Conservation (phyloP, 306 rosid species). For the Vicia faba region DNA sequence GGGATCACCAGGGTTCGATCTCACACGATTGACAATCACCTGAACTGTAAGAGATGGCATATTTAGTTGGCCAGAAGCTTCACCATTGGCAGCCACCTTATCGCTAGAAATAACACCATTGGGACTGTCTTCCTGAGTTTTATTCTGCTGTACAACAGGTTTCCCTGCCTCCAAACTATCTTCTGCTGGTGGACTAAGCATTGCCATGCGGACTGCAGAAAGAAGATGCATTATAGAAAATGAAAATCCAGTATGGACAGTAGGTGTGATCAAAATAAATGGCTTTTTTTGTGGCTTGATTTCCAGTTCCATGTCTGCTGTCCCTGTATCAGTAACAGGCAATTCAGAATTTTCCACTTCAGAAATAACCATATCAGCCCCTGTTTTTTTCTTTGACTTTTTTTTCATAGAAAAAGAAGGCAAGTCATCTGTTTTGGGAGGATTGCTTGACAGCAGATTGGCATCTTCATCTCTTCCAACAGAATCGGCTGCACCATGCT, state of each 20-base stretch:
- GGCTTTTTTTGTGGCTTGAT: conserved; percentile 81
- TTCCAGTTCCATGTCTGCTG: conserved; percentile 73
- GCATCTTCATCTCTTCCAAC: conserved; percentile 56
- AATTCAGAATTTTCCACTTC: conserved; percentile 67
- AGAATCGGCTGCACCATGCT: conserved; percentile 46
- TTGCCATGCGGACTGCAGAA: conserved; percentile 92
- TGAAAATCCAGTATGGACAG: conserved; percentile 92
- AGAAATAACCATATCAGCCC: conserved; percentile 54
- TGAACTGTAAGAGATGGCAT: conserved; percentile 70
- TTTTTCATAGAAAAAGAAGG: conserved; percentile 50
- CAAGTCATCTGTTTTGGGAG: conserved; percentile 48
- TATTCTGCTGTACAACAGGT: conserved; percentile 53
- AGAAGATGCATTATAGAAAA: conserved; percentile 93
- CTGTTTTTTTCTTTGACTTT: conserved; percentile 72
- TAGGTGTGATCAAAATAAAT: conserved; percentile 82
- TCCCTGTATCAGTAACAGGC: conserved; percentile 51
- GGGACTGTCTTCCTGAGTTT: conserved; percentile 46
- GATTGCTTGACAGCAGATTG: conserved; percentile 46
- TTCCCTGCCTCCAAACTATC: conserved; percentile 60
- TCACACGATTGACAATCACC: conserved; percentile 83
- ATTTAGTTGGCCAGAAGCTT: conserved; percentile 54
- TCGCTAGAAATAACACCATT: conserved; percentile 50
- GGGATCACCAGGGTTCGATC: conserved; percentile 94
- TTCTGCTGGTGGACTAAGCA: conserved; percentile 71
- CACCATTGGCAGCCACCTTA: conserved; percentile 48